Evolutionary conservation across 305 asterid genomes (phyloP), one percentile per base, ranked within the genome.

Genomic region (Andrographis paniculata): DNA sequence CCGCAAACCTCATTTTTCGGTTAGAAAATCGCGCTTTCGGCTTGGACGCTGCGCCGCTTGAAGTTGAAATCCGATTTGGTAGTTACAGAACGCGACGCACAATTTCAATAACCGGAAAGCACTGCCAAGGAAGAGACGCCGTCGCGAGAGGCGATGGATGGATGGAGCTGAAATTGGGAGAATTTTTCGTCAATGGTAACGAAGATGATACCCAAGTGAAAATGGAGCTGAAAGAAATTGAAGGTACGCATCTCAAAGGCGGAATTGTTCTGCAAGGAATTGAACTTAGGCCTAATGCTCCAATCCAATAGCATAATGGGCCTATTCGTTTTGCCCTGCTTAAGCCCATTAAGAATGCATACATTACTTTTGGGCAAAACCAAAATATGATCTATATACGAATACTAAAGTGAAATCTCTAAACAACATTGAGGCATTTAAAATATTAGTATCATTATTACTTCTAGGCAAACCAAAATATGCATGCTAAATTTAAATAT

Each of bases 21-120:
- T 30, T 79, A 4, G 74, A 71, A 0, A 37, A 21, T 12, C 87
- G 92, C 9, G 82, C 84, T n/a, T 76, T 58, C 3, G 94, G 94
- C 1, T 48, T 84, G 28, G 75, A 50, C 31, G 22, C 33, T 0
- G 17, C 56, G 0, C 88, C 85, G 0, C 38, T 72, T 0, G 82
- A 77, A 61, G 74, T 66, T 24, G 58, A 69, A 0, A 42, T 84
- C 4, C 64, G 71, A 37, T 68, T 68, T 0, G 80, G 66, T 3
- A 61, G 48, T 41, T 55, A 53, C 8, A 58, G 52, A 60, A 57
- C 68, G 2, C 52, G 15, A n/a, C 72, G 71, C 6, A 49, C 35
- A 0, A 40, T 72, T n/a, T 66, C 36, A 30, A 14, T 79, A 53
- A 51, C 60, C 4, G 35, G 10, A 20, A 52, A 47, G 3, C 54